These are phyloP conservation scores for Conticribra guillardii DNA, from an alignment of 108 stramenopile genomes.

Conservation along the genomic window DNA sequence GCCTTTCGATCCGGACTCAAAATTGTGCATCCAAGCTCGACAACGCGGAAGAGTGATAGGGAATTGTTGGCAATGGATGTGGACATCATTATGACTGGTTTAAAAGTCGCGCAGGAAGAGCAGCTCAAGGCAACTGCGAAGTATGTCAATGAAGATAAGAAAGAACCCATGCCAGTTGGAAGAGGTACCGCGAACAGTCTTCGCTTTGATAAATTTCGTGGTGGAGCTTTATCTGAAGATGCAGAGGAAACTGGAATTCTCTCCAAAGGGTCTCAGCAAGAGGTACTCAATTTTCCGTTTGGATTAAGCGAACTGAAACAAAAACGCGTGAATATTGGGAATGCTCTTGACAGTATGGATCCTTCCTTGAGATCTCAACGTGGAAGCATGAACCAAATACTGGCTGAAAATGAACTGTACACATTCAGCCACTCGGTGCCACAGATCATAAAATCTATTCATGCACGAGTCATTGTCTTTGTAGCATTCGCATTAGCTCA, in stretches of 20 bases:
- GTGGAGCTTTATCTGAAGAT: constrained; percentile 28
- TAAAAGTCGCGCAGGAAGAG: constrained; percentile 91
- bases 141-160: constrained; percentile 74
- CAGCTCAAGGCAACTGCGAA: constrained; percentile 80
- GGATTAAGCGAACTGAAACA: constrained; percentile 76
- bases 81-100: constrained; percentile 83
- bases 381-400: constrained; percentile 50
- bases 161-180: constrained; percentile 69
- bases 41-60: constrained; percentile 81
- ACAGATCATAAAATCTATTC: constrained; percentile 78
- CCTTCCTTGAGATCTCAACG: constrained; percentile 46
- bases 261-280: constrained; percentile 66
- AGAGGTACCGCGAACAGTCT: constrained; percentile 33
- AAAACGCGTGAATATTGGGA: constrained; percentile 30
- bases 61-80: constrained; percentile 87
- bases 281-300: constrained; percentile 83
- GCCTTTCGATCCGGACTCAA: constrained; percentile 90
- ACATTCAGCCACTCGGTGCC: constrained; percentile 87
- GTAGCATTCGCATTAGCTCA: constrained; percentile 84
- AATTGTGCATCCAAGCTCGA: constrained; percentile 84
- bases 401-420: constrained; percentile 61
- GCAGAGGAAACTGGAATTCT: constrained; percentile 21
- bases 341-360: constrained; percentile 43
- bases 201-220: constrained; percentile 37
- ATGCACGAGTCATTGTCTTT: constrained; percentile 87